A percentile compares a stretch with the other conserved stretches of the same genome.
phyloP scores from a whole-genome alignment of 768 basidiomycete genomes.

The Exidia glandulosa region DNA sequence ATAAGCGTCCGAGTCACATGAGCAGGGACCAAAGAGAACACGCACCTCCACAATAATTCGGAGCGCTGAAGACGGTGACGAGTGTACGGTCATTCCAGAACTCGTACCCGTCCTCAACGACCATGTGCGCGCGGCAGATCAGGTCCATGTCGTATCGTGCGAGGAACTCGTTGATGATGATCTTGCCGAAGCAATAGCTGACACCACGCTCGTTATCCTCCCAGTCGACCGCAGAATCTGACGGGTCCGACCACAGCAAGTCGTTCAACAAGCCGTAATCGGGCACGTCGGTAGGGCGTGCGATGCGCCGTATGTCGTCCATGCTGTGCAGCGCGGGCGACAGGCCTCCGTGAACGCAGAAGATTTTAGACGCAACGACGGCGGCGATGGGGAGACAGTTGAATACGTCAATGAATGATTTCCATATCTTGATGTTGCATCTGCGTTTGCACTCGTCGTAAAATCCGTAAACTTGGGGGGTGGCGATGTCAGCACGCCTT shows the following conservation, averaged over 20 bases:
- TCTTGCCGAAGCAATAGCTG: constrained; percentile 98
- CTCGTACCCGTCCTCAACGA: constrained; percentile 98
- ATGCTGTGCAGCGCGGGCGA: constrained; percentile 88
- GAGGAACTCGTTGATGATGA: constrained; percentile 92
- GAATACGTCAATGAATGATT: constrained; percentile 99
- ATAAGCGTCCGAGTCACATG: constrained; percentile 11
- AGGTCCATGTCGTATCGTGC: constrained; percentile 96
- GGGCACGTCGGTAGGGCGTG: constrained; percentile 95
- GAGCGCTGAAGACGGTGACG: constrained; percentile 97
- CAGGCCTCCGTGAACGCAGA: constrained; percentile 95
- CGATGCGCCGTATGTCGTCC: constrained; percentile 98
- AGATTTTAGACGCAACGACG: constrained; percentile 98
- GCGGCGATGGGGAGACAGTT: constrained; percentile 98
- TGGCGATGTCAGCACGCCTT: background rate
- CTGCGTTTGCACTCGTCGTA: constrained; percentile 99
- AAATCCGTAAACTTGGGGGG: constrained; percentile 81
- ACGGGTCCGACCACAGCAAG: constrained; percentile 95
- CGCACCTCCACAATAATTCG: constrained; percentile 92
- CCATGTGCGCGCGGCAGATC: constrained; percentile 99
- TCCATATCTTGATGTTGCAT: constrained; percentile 99
- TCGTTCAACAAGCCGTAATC: constrained; percentile 97
- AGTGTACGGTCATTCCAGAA: constrained; percentile 99
- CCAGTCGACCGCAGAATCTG: constrained; percentile 96
- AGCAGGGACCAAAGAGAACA: constrained; percentile 11
- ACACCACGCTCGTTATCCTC: constrained; percentile 99